These are phyloP conservation scores for Diaporthe sp. DNA, from an alignment of 2,329 filamentous ascomycete genomes.

Conservation along the genomic window DNA sequence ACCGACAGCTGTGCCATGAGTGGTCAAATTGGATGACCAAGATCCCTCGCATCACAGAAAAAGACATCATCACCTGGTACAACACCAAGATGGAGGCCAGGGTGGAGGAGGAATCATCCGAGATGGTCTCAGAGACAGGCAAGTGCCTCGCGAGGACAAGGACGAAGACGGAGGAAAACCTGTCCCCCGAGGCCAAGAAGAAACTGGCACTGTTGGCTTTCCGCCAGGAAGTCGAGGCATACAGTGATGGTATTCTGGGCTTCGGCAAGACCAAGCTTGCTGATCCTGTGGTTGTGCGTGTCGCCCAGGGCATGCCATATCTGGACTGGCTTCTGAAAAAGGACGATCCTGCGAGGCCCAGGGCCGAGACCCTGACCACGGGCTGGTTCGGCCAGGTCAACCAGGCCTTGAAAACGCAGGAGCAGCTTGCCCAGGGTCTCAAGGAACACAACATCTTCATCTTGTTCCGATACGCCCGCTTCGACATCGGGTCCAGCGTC, in stretches of 20 bases:
- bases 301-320: constrained; percentile 51
- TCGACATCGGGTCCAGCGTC: constrained; percentile 54
- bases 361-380: constrained; percentile 50
- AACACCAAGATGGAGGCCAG: constrained; percentile 48
- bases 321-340: constrained; percentile 54
- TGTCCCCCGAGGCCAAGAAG: constrained; percentile 41
- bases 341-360: constrained; percentile 47
- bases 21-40: constrained; percentile 72
- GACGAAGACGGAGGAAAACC: constrained; percentile 43
- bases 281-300: constrained; percentile 45
- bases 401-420: constrained; percentile 52
- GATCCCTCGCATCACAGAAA: constrained; percentile 63
- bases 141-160: constrained; percentile 14
- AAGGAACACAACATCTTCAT: constrained; percentile 57
- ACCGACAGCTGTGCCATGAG: constrained; percentile 66
- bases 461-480: constrained; percentile 53
- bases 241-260: constrained; percentile 40
- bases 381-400: constrained; percentile 54
- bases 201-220: constrained; percentile 48
- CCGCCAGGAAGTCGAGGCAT: constrained; percentile 53
- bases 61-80: constrained; percentile 66
- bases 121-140: constrained; percentile 19
- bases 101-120: constrained; percentile 16
- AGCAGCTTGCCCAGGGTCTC: constrained; percentile 52
- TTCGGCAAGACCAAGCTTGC: constrained; percentile 34